Evolutionary conservation across 2,329 filamentous ascomycete species (phyloP), one percentile per base, ranked within the genome.

Genomic region (Penicillium fuscoglaucum): DNA sequence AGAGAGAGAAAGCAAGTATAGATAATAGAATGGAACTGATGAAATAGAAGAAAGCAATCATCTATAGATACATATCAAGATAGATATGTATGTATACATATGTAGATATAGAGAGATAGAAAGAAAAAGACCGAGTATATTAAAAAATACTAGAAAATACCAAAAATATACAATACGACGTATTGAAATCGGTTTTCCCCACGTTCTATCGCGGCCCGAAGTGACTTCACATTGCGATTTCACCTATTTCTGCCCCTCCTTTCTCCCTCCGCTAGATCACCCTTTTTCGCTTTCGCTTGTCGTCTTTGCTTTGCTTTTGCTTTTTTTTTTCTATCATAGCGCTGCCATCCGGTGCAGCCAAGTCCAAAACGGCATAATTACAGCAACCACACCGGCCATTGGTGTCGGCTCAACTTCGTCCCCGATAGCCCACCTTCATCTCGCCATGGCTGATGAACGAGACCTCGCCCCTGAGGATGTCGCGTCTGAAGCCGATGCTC

Each of bases 401-500:
- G 61, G 64, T 52, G 62, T 66, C 62, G 58, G 60, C 61, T 49
- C 57, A 53, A 49, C 51, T 57, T 47, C 53, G 17, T 54, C 28
- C 45, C 29, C 44, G 37, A 35, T 51, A 33, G 45, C 55, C 50
- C 56, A 29, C 21, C 40, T 21, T 35, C 39, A 35, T 26, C 21
- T 47, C 51, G 37, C 31, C 43, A 64, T 61, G 64, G 55, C 57
- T 45, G 60, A 59, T 56, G 35, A 54, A 41, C 61, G 58, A 48
- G 66, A 67, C 47, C 52, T 59, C 46, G 54, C 64, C 43, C 6
- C 46, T 21, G 58, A 58, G 46, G 29, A 31, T 39, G 46, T 52
- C 33, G 39, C 44, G 19, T 17, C 56, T 39, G 54, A 61, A 9
- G 52, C 29, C 35, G 31, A 55, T 75, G 84, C 21, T 86, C 87